Conservation (phyloP, 1,284 basidiomycete genomes). For the Stereum hirsutum region DNA sequence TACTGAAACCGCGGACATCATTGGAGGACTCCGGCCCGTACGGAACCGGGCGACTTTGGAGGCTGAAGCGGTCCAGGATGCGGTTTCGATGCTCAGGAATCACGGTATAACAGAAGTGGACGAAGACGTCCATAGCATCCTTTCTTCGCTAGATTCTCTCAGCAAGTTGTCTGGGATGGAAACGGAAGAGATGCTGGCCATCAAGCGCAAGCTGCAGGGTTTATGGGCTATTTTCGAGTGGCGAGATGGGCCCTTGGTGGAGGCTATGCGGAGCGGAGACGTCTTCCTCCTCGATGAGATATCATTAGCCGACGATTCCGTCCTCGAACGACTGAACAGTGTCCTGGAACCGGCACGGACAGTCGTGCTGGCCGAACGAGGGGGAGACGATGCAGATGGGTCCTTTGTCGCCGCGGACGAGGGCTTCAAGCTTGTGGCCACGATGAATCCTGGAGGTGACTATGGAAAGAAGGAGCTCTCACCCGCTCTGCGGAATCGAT, state of each 20-base stretch:
- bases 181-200: constrained; percentile 25
- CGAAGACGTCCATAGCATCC: constrained; percentile 26
- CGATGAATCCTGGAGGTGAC: constrained; percentile 99
- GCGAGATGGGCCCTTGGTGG: constrained; percentile 91
- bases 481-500: constrained; percentile 93
- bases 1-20: constrained; percentile 97
- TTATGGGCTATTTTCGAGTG: constrained; percentile 87
- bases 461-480: constrained; percentile 99
- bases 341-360: constrained; percentile 89
- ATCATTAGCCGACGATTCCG: constrained; percentile 96
- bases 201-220: constrained; percentile 34
- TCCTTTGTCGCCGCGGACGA: constrained; percentile 58
- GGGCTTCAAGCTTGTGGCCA: constrained; percentile 87
- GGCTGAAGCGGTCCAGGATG: constrained; percentile 36
- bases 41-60: constrained; percentile 61
- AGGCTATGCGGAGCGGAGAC: constrained; percentile 85
- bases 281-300: constrained; percentile 95
- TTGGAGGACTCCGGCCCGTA: constrained; percentile 91
- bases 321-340: constrained; percentile 95
- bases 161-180: constrained; percentile 21
- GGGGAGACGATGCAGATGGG: constrained; percentile 66
- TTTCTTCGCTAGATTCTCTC: constrained; percentile 22
- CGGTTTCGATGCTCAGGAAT: constrained; percentile 27
- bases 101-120: constrained; percentile 26
- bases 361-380: constrained; percentile 90